Conservation (phyloP, 768 basidiomycete genomes). For the Podaxis mareebaensis region DNA sequence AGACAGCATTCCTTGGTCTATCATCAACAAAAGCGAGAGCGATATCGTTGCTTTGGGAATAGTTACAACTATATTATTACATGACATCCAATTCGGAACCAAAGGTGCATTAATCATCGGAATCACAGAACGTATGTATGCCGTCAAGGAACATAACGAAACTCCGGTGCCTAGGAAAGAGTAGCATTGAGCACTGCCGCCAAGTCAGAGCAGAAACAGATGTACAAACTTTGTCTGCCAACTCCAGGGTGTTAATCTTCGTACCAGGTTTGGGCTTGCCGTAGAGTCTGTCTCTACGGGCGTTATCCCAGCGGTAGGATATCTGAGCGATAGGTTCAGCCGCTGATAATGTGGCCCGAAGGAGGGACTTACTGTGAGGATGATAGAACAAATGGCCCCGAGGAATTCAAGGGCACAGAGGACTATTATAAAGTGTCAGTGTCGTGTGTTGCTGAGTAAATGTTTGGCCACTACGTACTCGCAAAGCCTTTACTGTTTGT, state of each 20-base stretch:
- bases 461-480: constrained; percentile 30
- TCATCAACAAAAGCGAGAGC: background rate
- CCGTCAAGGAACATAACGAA: constrained; percentile 44
- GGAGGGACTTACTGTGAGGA: constrained; percentile 49
- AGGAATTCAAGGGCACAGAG: constrained; percentile 55
- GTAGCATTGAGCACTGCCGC: background rate
- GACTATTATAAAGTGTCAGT: constrained; percentile 29
- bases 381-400: constrained; percentile 49
- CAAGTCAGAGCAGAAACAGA: background rate
- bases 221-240: constrained; percentile 62
- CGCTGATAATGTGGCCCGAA: background rate
- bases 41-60: background rate
- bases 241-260: constrained; percentile 59
- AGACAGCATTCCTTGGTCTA: too few species aligned
- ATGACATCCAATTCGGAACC: background rate
- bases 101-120: too few species aligned
- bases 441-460: background rate
- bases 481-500: constrained; percentile 57
- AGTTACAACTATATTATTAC: background rate
- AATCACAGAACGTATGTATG: background rate
- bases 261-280: constrained; percentile 49
- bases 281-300: constrained; percentile 49
- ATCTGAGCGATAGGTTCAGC: constrained; percentile 37
- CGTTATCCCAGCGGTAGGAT: constrained; percentile 66
- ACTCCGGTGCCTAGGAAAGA: constrained; percentile 49